phyloP scores from a whole-genome alignment of 169 alveolate species.

The Cryptosporidium meleagridis region DNA sequence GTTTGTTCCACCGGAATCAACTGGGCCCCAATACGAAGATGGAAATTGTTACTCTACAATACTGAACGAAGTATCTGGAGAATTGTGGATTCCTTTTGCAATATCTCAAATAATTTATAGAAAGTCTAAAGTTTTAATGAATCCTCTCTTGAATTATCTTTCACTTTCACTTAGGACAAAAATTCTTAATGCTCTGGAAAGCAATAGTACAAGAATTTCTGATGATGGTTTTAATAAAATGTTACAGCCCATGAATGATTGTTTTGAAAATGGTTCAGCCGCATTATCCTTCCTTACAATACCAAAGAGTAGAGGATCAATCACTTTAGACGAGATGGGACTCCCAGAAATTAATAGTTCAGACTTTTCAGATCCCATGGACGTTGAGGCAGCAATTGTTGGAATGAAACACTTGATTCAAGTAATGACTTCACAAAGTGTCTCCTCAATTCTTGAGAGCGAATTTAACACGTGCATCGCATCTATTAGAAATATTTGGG shows the following conservation, averaged over 20 bases:
- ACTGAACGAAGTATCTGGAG: constrained; percentile 72
- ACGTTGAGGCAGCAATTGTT: constrained; percentile 69
- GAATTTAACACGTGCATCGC: constrained; percentile 57
- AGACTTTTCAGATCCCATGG: constrained; percentile 61
- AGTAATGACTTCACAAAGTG: constrained; percentile 38
- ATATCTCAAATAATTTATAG: constrained; percentile 71
- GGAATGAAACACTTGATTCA: constrained; percentile 56
- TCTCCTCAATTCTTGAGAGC: constrained; percentile 21
- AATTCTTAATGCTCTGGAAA: constrained; percentile 52
- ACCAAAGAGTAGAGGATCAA: constrained; percentile 68
- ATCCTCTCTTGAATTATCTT: constrained; percentile 59
- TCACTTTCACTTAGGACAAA: constrained; percentile 37
- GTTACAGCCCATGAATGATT: constrained; percentile 64
- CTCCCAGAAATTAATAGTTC: constrained; percentile 70
- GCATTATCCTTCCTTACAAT: constrained; percentile 58
- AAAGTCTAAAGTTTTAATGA: constrained; percentile 49
- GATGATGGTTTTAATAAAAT: constrained; percentile 61
- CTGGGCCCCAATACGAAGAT: constrained; percentile 6
- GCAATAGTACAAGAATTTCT: constrained; percentile 35
- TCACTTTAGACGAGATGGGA: constrained; percentile 57
- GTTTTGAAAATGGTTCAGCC: constrained; percentile 66
- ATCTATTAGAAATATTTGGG: constrained; percentile 70
- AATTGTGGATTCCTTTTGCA: constrained; percentile 70
- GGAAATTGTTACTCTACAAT: constrained; percentile 71
- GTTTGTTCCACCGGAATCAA: constrained; percentile 31